Evolutionary conservation across 2,329 filamentous ascomycete genomes (phyloP).

Genomic region (Fusarium napiforme): DNA sequence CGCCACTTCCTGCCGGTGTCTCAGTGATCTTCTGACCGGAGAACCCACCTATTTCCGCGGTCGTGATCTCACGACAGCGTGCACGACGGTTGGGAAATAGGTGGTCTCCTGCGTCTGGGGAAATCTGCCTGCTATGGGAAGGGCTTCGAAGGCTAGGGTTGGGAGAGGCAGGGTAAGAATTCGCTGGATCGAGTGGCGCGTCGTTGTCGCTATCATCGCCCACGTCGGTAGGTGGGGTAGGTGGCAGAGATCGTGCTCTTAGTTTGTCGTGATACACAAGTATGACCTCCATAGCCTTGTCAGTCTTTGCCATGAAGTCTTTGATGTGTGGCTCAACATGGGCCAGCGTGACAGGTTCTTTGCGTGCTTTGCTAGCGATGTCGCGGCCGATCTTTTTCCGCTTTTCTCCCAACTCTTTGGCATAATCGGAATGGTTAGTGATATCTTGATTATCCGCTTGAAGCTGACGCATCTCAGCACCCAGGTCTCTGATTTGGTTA

Average conservation of each 20-base stretch:
- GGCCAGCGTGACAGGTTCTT: rapidly evolving
- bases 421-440: neutral
- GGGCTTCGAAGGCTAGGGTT: rapidly evolving
- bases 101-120: rapidly evolving
- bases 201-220: neutral
- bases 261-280: neutral
- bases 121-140: neutral
- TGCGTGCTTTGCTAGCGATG: neutral
- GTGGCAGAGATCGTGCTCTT: neutral
- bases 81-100: neutral
- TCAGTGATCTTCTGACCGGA: neutral
- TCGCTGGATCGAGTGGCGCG: neutral
- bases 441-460: neutral
- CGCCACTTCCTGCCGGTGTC: neutral
- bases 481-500: neutral
- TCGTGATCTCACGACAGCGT: neutral
- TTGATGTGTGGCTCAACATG: neutral
- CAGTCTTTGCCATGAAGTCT: neutral
- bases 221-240: neutral
- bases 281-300: neutral
- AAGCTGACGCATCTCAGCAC: neutral
- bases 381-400: neutral
- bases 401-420: neutral
- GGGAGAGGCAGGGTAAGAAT: too few relatives aligned
- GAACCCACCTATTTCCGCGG: neutral